Evolutionary conservation across 140 eudicot genomes (phyloP), one percentile per base, ranked within the genome.

Genomic region (Oenanthe javanica): DNA sequence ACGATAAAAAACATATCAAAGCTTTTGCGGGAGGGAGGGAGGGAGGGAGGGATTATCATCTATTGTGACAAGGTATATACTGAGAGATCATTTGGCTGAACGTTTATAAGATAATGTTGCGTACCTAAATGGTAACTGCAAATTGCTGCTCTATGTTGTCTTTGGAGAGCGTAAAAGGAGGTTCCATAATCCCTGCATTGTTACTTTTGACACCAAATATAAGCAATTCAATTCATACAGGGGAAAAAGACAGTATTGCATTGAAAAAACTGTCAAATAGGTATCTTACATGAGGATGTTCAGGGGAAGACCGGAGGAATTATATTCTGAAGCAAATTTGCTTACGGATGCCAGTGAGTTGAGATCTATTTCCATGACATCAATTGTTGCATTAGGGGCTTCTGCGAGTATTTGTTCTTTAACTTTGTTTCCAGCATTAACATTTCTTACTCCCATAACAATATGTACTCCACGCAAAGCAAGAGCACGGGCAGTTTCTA

Each of bases 161-260:
- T 77, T 87, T 82, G 11, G 98, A 89, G 48, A 91, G 93, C 38
- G 71, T 83, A 83, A 87, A 93, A 11, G 98, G 97, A 12, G 94
- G 89, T 69, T 89, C 94, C 97, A 93, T 89, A 72, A 89, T 86
- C 76, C 98, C 98, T 80, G 97, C 97, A 87, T 94, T 94, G 78
- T 90, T 89, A 86, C 98, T 94, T 75, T 49, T 7, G 54, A 75
- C 63, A 49, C 46, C 63, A 49, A 49, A 75, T 12, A 75, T 12
- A 50, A 23, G 31, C 38, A 75, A 23, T 14, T 49, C 63, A 75
- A 13, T 49, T 75, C 25, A 49, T 13, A 45, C 19, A 2, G 13
- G 51, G 18, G 4, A 43, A 21, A 45, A 42, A 69, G 25, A 16
- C 51, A 71, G n/a, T 36, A 71, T 2, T 40, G 49, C 48, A 71